phyloP scores from a whole-genome alignment of 352 stramenopile species.

The Pythium aquatile region DNA sequence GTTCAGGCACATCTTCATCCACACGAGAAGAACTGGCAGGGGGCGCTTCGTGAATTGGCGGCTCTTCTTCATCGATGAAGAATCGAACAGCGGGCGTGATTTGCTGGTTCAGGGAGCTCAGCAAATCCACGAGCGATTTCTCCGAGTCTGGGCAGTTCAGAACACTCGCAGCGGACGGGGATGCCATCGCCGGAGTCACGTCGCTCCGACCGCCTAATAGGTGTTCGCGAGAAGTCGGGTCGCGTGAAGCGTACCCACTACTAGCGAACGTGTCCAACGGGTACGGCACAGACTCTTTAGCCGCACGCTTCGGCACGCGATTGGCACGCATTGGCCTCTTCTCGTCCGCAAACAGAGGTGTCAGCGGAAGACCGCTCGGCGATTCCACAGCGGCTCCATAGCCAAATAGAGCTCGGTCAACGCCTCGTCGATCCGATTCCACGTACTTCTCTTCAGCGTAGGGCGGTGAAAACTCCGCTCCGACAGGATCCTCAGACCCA shows the following conservation, averaged over 20 bases:
- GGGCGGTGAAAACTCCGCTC: not conserved
- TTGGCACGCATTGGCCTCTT: not conserved
- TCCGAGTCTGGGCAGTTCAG: conserved; percentile 70
- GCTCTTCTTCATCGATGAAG: conserved; percentile 22
- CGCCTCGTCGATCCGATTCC: not conserved
- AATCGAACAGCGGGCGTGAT: conserved; percentile 25
- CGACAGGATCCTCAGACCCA: not conserved
- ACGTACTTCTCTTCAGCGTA: conserved; percentile 18
- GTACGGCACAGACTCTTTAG: conserved; percentile 40
- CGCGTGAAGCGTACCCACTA: not conserved
- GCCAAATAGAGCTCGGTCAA: not conserved
- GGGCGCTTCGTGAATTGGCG: conserved; percentile 1
- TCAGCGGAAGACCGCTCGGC: not conserved
- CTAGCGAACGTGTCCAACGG: not conserved
- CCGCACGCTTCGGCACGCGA: conserved; percentile 43
- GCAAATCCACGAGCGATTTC: conserved; percentile 58
- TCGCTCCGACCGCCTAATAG: not conserved
- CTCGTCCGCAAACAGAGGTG: conserved; percentile 5
- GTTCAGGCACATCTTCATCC: not conserved
- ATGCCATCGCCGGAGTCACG: conserved; percentile 26
- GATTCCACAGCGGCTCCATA: not conserved
- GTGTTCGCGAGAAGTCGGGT: not conserved
- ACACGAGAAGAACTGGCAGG: not conserved
- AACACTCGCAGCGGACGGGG: conserved; percentile 50
- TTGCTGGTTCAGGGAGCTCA: conserved; percentile 63